Base-by-base conservation (phyloP, 1,139 yeast genomes). In the Kazachstania sp. region DNA sequence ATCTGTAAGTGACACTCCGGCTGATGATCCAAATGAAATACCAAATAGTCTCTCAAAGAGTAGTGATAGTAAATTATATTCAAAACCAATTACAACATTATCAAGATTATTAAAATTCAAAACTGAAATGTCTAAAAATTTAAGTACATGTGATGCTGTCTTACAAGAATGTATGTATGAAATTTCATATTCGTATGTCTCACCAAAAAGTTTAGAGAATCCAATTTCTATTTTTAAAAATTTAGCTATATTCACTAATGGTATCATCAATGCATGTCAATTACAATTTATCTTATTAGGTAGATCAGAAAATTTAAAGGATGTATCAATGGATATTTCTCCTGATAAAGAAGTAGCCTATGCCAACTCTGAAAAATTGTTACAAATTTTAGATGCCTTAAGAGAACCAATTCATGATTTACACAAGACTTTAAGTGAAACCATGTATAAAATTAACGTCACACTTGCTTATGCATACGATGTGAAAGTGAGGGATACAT, bases 191-290 rank as follows among this genome's bases (percentile, higher is more conserved):
- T 71, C 78, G 0, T 71, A 65, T 50, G 56, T 72, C 45, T 68
- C 78, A 1, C 78, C 79, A 9, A 59, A 61, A 9, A 71, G 70
- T 43, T 54, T 74, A 37, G 67, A 67, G 41, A 63, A 69, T 1
- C 52, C 68, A 3, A 59, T 73, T 12, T 61, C 65, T n/a, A 56
- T 59, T 18, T 55, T 73, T 28, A 63, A 62, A 37, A 54, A 63
- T 1, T 58, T 71, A 8, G 52, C 66, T 2, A 64, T 66, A 36
- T 67, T 67, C 38, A 57, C 68, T 3, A 70, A 66, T 53, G 77
- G 76, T 2, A 51, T 74, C 26, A 65, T 72, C 7, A 75, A 75
- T 48, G 73, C 78, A 0, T 73, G 77, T 44, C 78, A 75, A 48
- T 54, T 74, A 15, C 73, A 72, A 51, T 71, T 67, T 44, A 65